Percentiles rank a stretch among this genome's conserved stretches.
phyloP scores from a whole-genome alignment of 163 green algal species.

The Scenedesmus sp. region DNA sequence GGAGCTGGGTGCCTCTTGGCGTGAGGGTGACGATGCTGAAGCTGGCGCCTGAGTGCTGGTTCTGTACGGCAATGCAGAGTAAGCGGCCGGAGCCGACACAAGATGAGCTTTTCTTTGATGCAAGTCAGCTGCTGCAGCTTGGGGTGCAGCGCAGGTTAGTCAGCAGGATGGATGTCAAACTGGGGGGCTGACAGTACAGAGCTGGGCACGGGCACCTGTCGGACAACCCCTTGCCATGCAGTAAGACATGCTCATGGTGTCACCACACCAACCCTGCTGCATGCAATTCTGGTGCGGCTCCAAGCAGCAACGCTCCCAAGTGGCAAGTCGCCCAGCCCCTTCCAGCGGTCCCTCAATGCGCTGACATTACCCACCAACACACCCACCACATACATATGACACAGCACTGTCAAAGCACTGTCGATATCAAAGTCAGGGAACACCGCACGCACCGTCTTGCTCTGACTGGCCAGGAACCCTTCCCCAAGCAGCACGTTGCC shows the following conservation, averaged over 20 bases:
- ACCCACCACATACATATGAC: not conserved
- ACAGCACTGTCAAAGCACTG: too few relatives aligned
- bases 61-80: not conserved
- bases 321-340: conserved; percentile 71
- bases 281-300: too few relatives aligned
- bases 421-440: too few relatives aligned
- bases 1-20: conserved; percentile 7
- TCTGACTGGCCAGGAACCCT: conserved; percentile 56
- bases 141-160: not conserved
- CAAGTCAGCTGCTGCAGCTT: not conserved
- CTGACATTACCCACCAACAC: not conserved
- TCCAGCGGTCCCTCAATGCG: conserved; percentile 70
- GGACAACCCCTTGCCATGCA: not conserved
- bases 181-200: not conserved
- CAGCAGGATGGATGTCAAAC: too few relatives aligned
- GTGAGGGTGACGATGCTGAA: conserved; percentile 27
- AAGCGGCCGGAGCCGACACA: not conserved
- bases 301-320: conserved; percentile 54
- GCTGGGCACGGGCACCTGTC: not conserved
- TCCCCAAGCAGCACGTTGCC: conserved; percentile 66
- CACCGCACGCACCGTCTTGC: conserved; percentile 11
- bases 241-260: not conserved
- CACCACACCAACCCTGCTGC: not conserved
- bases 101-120: not conserved
- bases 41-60: not conserved